These are phyloP conservation scores for Helicostylum pulchrum DNA, from an alignment of 192 early-diverging fungal species.

Conservation along the genomic window DNA sequence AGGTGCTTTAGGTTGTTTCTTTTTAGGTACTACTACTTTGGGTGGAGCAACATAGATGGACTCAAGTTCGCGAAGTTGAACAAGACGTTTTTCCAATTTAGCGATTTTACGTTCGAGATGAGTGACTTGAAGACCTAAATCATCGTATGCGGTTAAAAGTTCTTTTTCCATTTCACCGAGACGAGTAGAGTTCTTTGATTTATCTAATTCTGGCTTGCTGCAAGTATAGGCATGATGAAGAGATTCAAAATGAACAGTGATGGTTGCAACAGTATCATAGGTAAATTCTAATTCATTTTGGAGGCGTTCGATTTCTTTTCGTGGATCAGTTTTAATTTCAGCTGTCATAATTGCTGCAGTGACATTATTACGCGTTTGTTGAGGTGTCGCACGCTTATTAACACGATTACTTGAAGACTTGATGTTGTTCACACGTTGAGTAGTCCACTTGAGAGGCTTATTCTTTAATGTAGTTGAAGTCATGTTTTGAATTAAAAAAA, in stretches of 20 bases:
- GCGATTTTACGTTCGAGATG: constrained; percentile 36
- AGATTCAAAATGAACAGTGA: constrained; percentile 33
- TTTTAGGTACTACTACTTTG: too few relatives aligned
- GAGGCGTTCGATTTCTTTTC: constrained; percentile 19
- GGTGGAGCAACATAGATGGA: too few relatives aligned
- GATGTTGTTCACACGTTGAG: constrained; percentile 8
- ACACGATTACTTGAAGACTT: neutral
- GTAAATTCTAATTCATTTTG: constrained; percentile 32
- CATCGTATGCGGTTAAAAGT: constrained; percentile 36
- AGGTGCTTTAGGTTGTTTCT: too few relatives aligned
- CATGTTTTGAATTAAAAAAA: constrained; percentile 7
- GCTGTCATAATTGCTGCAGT: neutral
- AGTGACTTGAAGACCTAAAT: constrained; percentile 31
- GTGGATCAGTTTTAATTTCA: neutral
- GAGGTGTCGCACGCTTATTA: neutral
- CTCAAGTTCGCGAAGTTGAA: neutral
- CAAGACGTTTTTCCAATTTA: constrained; percentile 23
- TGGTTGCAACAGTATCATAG: constrained; percentile 29
- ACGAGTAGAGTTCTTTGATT: constrained; percentile 15
- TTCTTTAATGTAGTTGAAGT: constrained; percentile 1
- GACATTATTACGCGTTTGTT: neutral
- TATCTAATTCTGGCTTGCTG: constrained; percentile 24
- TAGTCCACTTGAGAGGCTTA: constrained; percentile 10
- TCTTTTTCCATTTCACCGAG: constrained; percentile 32
- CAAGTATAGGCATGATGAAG: constrained; percentile 28